Base-by-base conservation (phyloP, 805 yeast species). In the Yamadazyma olivae region DNA sequence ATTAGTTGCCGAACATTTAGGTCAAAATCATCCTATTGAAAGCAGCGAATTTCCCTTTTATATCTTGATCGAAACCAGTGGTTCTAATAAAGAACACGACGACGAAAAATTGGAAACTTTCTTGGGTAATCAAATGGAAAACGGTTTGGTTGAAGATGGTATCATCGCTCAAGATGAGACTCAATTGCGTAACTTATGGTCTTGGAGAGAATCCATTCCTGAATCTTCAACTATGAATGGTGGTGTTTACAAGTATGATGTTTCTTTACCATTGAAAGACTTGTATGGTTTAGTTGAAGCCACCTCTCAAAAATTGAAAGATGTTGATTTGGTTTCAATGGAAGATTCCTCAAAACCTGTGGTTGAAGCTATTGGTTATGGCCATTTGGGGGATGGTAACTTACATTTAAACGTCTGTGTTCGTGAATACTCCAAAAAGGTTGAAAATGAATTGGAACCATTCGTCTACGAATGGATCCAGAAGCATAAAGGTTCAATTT, bases 361-460 rank as follows among this genome's bases (percentile, higher is more conserved):
- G 2, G 81, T 87, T 36, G 83, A 79, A 42, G 95, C 95, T 8
- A 81, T 91, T 46, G 99, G 99, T 0, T 93, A 91, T 53, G 99
- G 99, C n/a, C 99, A 93, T 55, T 76, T 93, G 51, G 99, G 99
- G 38, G 99, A 93, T 57, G 98, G 99, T 35, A 93, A 93, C 63
- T 69, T 93, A 52, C 99, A 93, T 60, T 75, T 93, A 55, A 93
- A 93, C 56, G 95, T 93, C 34, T 83, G 95, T 28, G 95, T 89
- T 13, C 77, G 96, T 59, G 75, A 79, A 51, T 93, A 93, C 63
- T 72, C 72, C 44, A 82, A 85, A 57, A 76, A 72, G 18, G 85
- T 93, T 37, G 98, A 93, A 63, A 65, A 74, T 37, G 77, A 74
- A 2, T 71, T 93, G 43, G 99, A 93, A 61, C 99, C 99, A 30